Conservation (phyloP, 208 protist genomes). For the Willaertia magna region DNA sequence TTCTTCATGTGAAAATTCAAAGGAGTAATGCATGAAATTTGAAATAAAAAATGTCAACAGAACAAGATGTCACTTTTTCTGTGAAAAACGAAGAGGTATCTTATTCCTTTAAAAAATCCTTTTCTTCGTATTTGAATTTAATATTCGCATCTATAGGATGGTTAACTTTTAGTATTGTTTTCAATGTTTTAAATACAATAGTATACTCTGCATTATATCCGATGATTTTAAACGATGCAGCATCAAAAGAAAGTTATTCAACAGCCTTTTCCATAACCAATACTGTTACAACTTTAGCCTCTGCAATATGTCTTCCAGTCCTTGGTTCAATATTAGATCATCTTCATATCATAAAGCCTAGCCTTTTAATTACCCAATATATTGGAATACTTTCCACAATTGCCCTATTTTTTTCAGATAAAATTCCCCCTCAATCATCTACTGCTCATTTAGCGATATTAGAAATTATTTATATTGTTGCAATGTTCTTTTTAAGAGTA, state of each 20-base stretch:
- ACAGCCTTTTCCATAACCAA: background rate
- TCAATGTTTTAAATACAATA: background rate
- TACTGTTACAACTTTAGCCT: background rate
- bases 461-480: background rate
- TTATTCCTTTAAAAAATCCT: too few species aligned
- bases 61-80: too few species aligned
- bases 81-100: too few species aligned
- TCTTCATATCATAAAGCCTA: background rate
- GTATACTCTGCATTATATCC: background rate
- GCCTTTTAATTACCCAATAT: background rate
- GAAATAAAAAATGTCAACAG: too few species aligned
- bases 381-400: background rate
- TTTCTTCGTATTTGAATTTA: too few species aligned
- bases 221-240: background rate
- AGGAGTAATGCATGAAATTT: too few species aligned
- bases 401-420: background rate
- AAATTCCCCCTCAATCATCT: background rate
- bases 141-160: background rate
- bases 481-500: background rate
- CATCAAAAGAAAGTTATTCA: background rate
- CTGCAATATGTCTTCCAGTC: background rate
- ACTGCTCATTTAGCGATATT: background rate
- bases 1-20: too few species aligned
- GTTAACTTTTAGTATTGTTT: background rate
- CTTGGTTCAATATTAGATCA: background rate